Evolutionary conservation across 2,329 filamentous ascomycete genomes (phyloP), one percentile per base, ranked within the genome.

Genomic region (Laburnicola sp.): DNA sequence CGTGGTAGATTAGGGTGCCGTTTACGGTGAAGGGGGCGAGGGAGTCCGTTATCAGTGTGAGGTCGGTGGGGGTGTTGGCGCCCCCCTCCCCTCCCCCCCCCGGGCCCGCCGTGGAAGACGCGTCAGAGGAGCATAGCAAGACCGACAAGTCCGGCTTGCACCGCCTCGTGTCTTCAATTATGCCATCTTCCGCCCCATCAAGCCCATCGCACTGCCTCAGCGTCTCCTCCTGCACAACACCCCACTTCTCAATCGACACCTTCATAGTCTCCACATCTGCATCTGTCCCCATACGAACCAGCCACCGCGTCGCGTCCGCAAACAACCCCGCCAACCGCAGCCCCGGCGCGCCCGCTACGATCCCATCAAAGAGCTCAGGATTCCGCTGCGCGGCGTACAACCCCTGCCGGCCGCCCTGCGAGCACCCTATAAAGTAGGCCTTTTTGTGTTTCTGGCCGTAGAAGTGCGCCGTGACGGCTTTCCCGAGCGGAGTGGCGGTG

Each of bases 171-270:
- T 75, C 72, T 57, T 74, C 72, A 37, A 77, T 65, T 42, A 77
- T 72, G n/a, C 74, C 74, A 60, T 80, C 78, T 10, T 64, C 53
- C 3, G 75, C 72, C 21, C 75, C 75, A 57, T 79, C 77, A 23
- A 77, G 60, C 4, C 59, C 57, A 57, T 79, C 77, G 58, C 77
- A 80, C 56, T 78, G 76, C 2, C 61, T 59, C 25, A 79, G 57
- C 39, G 75, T 63, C 40, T 70, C 68, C 22, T 67, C 53, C 53
- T 75, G 69, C 16, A 77, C 71, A 3, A 65, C 59, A 23, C 58
- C 55, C 74, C 74, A 76, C 16, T 16, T 16, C 16, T 16, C 16
- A 16, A 16, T 16, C 16, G 16, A 16, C 16, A 16, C 16, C 16
- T 16, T 16, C 16, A 16, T 16, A 16, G 16, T 16, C 16, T 16